These are phyloP conservation scores for Trichophyton simii DNA, from an alignment of 2,329 filamentous ascomycete species.

Conservation along the genomic window DNA sequence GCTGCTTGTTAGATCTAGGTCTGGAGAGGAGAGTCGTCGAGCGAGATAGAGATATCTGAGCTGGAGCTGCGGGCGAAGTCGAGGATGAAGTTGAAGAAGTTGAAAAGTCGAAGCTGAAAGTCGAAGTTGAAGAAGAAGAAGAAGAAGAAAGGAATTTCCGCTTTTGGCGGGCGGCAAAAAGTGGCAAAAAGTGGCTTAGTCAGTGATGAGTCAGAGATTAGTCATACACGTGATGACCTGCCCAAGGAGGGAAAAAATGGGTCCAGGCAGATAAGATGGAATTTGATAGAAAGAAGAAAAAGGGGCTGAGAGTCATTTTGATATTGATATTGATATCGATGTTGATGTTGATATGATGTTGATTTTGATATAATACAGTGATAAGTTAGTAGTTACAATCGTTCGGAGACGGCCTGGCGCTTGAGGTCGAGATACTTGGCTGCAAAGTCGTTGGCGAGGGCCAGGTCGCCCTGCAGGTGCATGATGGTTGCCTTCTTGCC, in stretches of 20 bases:
- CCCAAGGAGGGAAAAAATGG: background rate
- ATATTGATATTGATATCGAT: too few relatives aligned
- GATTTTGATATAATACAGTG: too few relatives aligned
- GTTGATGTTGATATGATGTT: too few relatives aligned
- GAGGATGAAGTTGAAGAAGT: background rate
- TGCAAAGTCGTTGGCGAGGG: constrained; percentile 53
- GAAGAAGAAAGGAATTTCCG: background rate
- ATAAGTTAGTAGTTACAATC: background rate
- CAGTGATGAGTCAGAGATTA: background rate
- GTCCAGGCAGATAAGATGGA: background rate
- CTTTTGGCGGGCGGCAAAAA: background rate
- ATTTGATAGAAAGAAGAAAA: background rate
- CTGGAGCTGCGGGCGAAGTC: background rate
- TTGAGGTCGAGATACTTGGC: constrained; percentile 51
- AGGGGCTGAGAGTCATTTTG: too few relatives aligned
- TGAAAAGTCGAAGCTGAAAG: background rate
- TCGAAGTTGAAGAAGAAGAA: constrained; percentile 1
- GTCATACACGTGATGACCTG: background rate
- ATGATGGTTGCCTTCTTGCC: constrained; percentile 71
- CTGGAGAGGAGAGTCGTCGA: background rate
- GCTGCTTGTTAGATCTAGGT: background rate
- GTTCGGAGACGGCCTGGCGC: constrained; percentile 1
- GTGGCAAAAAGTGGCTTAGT: constrained; percentile 7
- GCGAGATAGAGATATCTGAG: background rate
- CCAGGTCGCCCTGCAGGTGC: constrained; percentile 53